Percentiles rank a stretch among this genome's conserved stretches.
Evolutionary conservation across 148 eudicot species (phyloP).

Genomic region (Suaeda aralocaspica): DNA sequence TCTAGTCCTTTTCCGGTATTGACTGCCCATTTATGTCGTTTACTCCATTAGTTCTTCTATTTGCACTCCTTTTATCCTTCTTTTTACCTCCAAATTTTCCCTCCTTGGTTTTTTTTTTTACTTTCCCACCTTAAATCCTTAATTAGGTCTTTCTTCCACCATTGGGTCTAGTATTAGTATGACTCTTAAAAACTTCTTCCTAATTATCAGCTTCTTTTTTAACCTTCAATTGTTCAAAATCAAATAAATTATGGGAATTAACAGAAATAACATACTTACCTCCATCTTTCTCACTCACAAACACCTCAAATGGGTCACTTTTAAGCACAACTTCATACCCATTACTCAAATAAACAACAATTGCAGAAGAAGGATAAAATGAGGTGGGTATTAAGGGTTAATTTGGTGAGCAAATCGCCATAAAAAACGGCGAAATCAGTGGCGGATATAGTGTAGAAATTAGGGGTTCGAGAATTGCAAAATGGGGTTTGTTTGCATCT

Average conservation of each 20-base stretch:
- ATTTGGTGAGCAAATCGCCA: slow-evolving; percentile 72
- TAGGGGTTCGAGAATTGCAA: slow-evolving; percentile 77
- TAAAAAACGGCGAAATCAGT: slow-evolving; percentile 42
- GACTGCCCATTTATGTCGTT: too few relatives aligned
- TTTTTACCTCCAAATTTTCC: too few relatives aligned
- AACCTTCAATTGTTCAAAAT: slow-evolving; percentile 77
- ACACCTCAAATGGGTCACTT: slow-evolving; percentile 85
- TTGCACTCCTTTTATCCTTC: too few relatives aligned
- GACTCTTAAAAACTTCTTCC: slow-evolving; percentile 73
- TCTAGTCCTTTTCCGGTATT: too few relatives aligned
- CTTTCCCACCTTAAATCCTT: too few relatives aligned
- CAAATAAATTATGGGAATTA: slow-evolving; percentile 90
- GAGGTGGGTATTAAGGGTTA: slow-evolving; percentile 38
- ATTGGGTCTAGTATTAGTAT: slow-evolving; percentile 77
- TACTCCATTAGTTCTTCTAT: too few relatives aligned
- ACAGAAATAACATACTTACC: slow-evolving; percentile 67
- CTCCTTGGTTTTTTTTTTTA: too few relatives aligned
- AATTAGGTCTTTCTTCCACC: too few relatives aligned
- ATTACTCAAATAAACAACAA: slow-evolving; percentile 59
- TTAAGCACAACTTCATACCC: slow-evolving; percentile 76
- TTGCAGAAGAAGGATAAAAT: slow-evolving; percentile 40
- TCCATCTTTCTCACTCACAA: slow-evolving; percentile 66
- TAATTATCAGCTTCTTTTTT: slow-evolving; percentile 82
- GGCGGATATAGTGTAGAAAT: slow-evolving; percentile 44
- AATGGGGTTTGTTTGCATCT: slow-evolving; percentile 94